A percentile compares a stretch with the other conserved stretches of the same genome.
Evolutionary conservation across 192 early-diverging fungal species (phyloP).

Genomic region (Backusella morwellensis): DNA sequence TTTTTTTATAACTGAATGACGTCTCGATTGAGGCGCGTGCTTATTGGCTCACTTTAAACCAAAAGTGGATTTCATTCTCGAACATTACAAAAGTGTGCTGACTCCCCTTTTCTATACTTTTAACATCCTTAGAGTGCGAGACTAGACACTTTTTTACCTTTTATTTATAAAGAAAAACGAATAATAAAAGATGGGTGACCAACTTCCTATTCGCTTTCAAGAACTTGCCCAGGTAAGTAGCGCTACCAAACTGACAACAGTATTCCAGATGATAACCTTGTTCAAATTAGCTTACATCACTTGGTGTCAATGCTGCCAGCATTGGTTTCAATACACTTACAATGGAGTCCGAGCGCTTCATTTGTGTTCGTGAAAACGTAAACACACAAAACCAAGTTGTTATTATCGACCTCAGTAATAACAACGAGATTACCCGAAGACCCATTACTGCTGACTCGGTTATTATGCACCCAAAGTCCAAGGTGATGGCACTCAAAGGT

Average conservation of each 20-base stretch:
- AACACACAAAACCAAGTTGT: slow-evolving; percentile 88
- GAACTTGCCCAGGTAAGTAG: slow-evolving; percentile 89
- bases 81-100: background rate
- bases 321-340: slow-evolving; percentile 98
- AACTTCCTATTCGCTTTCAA: slow-evolving; percentile 92
- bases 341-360: slow-evolving; percentile 97
- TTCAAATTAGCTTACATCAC: slow-evolving; percentile 71
- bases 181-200: slow-evolving; percentile 60
- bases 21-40: background rate
- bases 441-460: slow-evolving; percentile 97
- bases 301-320: slow-evolving; percentile 88
- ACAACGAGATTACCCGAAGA: slow-evolving; percentile 76
- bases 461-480: slow-evolving; percentile 95
- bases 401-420: slow-evolving; percentile 91
- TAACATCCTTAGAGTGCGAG: background rate
- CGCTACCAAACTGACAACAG: background rate
- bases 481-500: slow-evolving; percentile 97
- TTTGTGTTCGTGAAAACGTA: slow-evolving; percentile 93
- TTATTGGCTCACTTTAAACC: background rate
- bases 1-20: background rate
- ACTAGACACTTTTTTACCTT: background rate
- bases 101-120: background rate
- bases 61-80: background rate
- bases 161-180: background rate
- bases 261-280: background rate